phyloP scores from a whole-genome alignment of 2,329 filamentous ascomycete genomes.

The Cercospora canescens region DNA sequence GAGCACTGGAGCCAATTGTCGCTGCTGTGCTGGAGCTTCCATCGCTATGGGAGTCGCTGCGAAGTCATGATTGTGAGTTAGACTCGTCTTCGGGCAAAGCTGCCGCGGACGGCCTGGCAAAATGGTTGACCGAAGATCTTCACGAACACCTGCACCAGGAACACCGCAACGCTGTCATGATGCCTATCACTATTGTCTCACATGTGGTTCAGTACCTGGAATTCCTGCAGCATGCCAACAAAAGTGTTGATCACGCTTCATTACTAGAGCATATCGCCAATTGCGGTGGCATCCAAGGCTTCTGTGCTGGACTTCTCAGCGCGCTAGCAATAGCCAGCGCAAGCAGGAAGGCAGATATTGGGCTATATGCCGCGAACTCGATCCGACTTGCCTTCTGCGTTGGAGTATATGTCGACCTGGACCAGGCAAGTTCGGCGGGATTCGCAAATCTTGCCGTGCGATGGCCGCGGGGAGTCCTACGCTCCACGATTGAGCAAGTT shows the following conservation, averaged over 20 bases:
- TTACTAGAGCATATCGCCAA: not conserved
- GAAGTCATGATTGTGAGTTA: not conserved
- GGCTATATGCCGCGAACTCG: conserved; percentile 53
- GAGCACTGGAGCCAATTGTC: not conserved
- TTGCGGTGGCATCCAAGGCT: conserved; percentile 15
- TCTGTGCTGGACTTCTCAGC: conserved; percentile 15
- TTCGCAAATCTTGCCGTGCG: conserved; percentile 3
- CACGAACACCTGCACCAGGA: not conserved
- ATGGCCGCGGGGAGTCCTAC: not conserved
- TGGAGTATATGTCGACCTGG: conserved; percentile 65
- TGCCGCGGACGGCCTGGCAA: not conserved
- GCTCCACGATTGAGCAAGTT: not conserved
- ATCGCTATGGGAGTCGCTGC: not conserved
- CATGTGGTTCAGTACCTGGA: conserved; percentile 8
- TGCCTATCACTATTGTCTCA: conserved; percentile 7
- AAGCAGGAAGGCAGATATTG: conserved; percentile 64
- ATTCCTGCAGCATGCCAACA: not conserved
- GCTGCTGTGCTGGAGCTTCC: conserved; percentile 3
- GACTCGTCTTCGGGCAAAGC: not conserved
- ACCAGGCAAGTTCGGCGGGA: not conserved
- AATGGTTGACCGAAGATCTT: not conserved
- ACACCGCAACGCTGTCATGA: conserved; percentile 2
- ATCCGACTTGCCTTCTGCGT: conserved; percentile 74
- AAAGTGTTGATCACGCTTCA: not conserved
- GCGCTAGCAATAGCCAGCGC: conserved; percentile 34